phyloP scores from a whole-genome alignment of 176 grass and related monocot genomes.

The Ensete glaucum region DNA sequence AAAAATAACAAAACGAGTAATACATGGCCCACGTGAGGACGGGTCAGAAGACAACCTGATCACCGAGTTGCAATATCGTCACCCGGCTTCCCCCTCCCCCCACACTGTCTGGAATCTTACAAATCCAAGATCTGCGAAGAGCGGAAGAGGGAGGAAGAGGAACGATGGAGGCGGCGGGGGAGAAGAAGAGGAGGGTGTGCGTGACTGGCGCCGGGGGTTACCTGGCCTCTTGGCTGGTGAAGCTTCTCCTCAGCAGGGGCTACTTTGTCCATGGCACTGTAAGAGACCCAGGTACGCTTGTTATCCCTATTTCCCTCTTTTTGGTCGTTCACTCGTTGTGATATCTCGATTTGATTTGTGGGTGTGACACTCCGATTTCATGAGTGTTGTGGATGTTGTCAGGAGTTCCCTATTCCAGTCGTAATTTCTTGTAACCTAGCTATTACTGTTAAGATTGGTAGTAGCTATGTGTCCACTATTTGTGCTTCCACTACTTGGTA shows the following conservation, averaged over 20 bases:
- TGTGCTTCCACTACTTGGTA: too few relatives aligned
- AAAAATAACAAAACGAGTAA: too few relatives aligned
- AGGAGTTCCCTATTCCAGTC: too few relatives aligned
- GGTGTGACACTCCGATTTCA: background rate
- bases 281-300: conserved; percentile 1
- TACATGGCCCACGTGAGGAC: too few relatives aligned
- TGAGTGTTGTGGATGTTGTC: background rate
- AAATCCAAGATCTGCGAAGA: background rate
- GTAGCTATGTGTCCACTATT: too few relatives aligned
- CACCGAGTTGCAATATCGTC: too few relatives aligned
- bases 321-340: background rate
- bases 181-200: background rate
- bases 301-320: background rate
- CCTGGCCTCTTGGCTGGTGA: conserved; percentile 10
- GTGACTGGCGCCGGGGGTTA: conserved; percentile 9
- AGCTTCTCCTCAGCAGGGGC: conserved; percentile 2
- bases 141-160: background rate
- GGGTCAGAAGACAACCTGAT: too few relatives aligned
- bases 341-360: background rate
- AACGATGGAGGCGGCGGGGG: background rate
- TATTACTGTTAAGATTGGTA: too few relatives aligned
- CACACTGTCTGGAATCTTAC: background rate
- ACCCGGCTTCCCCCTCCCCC: too few relatives aligned
- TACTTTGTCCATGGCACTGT: conserved; percentile 9
- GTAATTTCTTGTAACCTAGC: too few relatives aligned